phyloP scores from a whole-genome alignment of 805 yeast species.

The Cyberlindnera suaveolens region DNA sequence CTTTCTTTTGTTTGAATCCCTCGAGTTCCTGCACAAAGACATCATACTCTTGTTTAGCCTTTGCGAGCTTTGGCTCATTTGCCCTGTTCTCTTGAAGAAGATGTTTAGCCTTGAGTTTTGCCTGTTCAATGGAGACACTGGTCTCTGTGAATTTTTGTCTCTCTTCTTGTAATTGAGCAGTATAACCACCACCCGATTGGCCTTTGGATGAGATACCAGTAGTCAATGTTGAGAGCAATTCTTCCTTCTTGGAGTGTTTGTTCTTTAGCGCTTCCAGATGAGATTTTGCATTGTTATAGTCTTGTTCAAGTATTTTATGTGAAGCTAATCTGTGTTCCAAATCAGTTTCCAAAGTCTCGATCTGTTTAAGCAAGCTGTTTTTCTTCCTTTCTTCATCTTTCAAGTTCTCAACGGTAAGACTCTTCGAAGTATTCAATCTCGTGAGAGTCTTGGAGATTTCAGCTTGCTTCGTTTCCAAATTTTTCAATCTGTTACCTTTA shows the following conservation, averaged over 20 bases:
- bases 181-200: constrained; percentile 67
- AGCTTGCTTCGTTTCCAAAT: constrained; percentile 52
- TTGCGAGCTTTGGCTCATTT: constrained; percentile 40
- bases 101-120: constrained; percentile 52
- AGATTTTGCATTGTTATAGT: constrained; percentile 38
- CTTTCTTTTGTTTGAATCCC: constrained; percentile 32
- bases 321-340: constrained; percentile 31
- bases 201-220: constrained; percentile 90
- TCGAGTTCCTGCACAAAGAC: constrained; percentile 37
- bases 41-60: constrained; percentile 47
- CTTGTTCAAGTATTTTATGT: constrained; percentile 37
- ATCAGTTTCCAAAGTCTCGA: constrained; percentile 28
- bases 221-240: constrained; percentile 69
- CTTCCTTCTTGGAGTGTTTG: constrained; percentile 57
- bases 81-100: constrained; percentile 42
- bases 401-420: constrained; percentile 49
- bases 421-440: constrained; percentile 57
- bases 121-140: constrained; percentile 51
- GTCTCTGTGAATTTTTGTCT: constrained; percentile 49
- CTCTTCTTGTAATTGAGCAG: constrained; percentile 59
- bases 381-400: constrained; percentile 44
- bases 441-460: constrained; percentile 57
- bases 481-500: constrained; percentile 55
- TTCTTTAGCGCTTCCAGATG: constrained; percentile 40
- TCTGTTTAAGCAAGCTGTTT: constrained; percentile 27